Evolutionary conservation across 306 rosid species (phyloP), one percentile per base, ranked within the genome.

Genomic region (Castanea mollissima): DNA sequence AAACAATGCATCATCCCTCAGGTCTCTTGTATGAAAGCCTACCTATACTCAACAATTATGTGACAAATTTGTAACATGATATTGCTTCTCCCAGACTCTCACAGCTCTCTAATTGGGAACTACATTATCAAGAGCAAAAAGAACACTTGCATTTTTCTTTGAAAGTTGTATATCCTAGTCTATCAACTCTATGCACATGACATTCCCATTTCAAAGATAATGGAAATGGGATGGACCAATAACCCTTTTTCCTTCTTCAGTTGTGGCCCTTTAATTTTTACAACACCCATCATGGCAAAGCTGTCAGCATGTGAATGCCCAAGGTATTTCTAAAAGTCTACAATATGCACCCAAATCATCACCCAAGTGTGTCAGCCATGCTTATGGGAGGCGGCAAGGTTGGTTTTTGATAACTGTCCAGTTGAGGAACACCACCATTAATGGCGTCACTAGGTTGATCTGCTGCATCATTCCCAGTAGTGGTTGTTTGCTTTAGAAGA

Each of bases 401-500:
- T 78, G 75, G 82, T 72, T 67, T 83, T 69, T 78, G 84, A 74
- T 84, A 80, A 74, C 77, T 65, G 57, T 84, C 88, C 32, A 76
- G 15, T 35, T 32, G 49, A 80, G 76, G 69, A 67, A 78, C 55
- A 27, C 67, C 90, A 12, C 65, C 75, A 69, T 84, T 87, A 14
- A 76, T 81, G 6, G 11, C 79, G 77, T 85, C 83, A 55, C 69
- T 51, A 5, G 82, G 80, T 72, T 73, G 82, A 69, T 58, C 75
- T 60, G 83, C 69, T 75, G 87, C 57, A 68, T 92, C 92, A 57
- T 77, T 73, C 69, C 46, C 87, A 6, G 80, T 41, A 16, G 65
- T 57, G 57, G 63, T 77, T 76, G 86, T 73, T 76, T 87, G 85
- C 80, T 91, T 92, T 29, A 91, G 86, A 85, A 92, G 90, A 78